phyloP scores from a whole-genome alignment of 2,329 filamentous ascomycete species.

The Ascochyta koolunga region DNA sequence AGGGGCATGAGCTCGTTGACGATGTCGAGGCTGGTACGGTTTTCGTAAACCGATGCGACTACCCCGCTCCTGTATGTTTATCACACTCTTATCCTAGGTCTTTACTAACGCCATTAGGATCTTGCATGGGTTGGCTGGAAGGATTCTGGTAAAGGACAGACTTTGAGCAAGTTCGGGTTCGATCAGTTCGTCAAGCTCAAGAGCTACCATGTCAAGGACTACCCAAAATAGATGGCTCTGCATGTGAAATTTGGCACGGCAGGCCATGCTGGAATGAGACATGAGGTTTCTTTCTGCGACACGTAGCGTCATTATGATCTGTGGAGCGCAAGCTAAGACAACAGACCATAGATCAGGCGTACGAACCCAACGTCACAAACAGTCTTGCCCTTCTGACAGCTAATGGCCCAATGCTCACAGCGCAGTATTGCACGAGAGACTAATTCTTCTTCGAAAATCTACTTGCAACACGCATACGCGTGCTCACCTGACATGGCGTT shows the following conservation, averaged over 20 bases:
- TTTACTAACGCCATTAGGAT: constrained; percentile 62
- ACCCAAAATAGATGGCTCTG: constrained; percentile 57
- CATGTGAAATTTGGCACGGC: constrained; percentile 20
- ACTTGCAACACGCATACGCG: constrained; percentile 21
- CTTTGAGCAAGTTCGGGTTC: constrained; percentile 86
- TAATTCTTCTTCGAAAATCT: neutral
- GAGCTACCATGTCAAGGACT: constrained; percentile 91
- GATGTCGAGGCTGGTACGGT: constrained; percentile 91
- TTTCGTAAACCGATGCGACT: constrained; percentile 95
- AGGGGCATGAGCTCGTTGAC: constrained; percentile 77
- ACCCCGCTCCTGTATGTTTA: constrained; percentile 79
- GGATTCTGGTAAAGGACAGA: constrained; percentile 91
- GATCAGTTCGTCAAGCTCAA: constrained; percentile 96
- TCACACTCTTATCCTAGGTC: neutral
- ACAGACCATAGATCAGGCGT: neutral
- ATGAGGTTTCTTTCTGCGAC: constrained; percentile 23
- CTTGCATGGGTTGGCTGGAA: constrained; percentile 98
- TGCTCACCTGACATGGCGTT: constrained; percentile 29
- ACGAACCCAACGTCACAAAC: neutral
- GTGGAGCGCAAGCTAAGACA: neutral
- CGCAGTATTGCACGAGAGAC: neutral
- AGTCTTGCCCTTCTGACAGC: neutral
- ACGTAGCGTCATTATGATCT: constrained; percentile 1
- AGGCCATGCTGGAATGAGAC: constrained; percentile 16
- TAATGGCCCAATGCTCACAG: neutral